Conservation (phyloP, 2,329 filamentous ascomycete genomes). For the Neospermospora avenae region DNA sequence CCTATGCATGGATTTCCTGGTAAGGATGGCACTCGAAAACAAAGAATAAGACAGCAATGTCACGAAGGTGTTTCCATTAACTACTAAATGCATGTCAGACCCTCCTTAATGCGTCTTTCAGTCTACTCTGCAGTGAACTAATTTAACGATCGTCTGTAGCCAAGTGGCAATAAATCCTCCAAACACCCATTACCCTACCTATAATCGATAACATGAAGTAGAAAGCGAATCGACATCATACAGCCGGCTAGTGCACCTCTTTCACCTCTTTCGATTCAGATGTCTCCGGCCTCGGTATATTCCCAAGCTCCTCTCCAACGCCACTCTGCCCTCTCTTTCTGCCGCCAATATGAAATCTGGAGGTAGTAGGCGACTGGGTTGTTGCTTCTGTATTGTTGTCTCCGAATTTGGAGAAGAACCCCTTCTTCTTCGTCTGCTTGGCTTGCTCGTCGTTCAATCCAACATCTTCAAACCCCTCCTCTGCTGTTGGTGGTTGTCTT, state of each 20-base stretch:
- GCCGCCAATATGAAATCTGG: slow-evolving; percentile 65
- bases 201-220: slow-evolving; percentile 2
- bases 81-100: slow-evolving; percentile 12
- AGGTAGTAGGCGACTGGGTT: slow-evolving; percentile 43
- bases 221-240: neutral
- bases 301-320: slow-evolving; percentile 67
- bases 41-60: neutral
- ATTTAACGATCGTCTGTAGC: slow-evolving; percentile 17
- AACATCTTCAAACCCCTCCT: slow-evolving; percentile 87
- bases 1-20: no score
- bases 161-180: slow-evolving; percentile 1
- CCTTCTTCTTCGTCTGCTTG: slow-evolving; percentile 59
- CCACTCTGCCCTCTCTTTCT: slow-evolving; percentile 70
- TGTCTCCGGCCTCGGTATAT: slow-evolving; percentile 44
- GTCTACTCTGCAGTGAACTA: slow-evolving; percentile 4
- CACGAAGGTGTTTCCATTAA: slow-evolving; percentile 13
- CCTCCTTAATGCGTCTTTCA: neutral
- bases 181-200: neutral
- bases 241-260: slow-evolving; percentile 32
- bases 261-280: slow-evolving; percentile 23
- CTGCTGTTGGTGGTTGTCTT: slow-evolving; percentile 61
- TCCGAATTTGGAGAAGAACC: slow-evolving; percentile 79
- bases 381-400: slow-evolving; percentile 41
- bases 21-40: neutral
- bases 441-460: slow-evolving; percentile 74